Percentiles rank a stretch among this genome's conserved stretches.
phyloP scores from a whole-genome alignment of 148 eudicot species.

The Rhododendron simsii region DNA sequence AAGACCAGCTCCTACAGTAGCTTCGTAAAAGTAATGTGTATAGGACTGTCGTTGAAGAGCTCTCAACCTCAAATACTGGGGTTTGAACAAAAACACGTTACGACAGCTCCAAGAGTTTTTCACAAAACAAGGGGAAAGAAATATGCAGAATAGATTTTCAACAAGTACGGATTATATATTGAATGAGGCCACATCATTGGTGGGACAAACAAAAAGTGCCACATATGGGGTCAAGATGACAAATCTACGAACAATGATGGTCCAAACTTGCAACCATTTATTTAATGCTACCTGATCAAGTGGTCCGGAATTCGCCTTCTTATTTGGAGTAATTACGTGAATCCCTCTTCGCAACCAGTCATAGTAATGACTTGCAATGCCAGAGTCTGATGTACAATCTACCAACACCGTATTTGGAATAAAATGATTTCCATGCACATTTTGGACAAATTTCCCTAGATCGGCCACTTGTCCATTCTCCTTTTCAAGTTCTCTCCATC shows the following conservation, averaged over 20 bases:
- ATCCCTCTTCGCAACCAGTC: conserved; percentile 89
- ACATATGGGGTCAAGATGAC: background rate
- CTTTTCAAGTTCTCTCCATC: conserved; percentile 71
- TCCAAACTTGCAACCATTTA: background rate
- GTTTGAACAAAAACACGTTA: background rate
- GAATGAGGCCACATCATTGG: background rate
- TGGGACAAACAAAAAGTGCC: background rate
- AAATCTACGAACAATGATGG: background rate
- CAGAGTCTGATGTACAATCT: conserved; percentile 85
- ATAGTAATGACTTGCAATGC: conserved; percentile 70
- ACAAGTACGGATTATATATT: background rate
- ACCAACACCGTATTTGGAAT: conserved; percentile 90
- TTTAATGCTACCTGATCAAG: conserved; percentile 71
- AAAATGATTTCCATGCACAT: conserved; percentile 83
- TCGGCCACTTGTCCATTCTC: conserved; percentile 75
- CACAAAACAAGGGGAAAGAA: background rate
- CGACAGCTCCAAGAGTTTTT: background rate
- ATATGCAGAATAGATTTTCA: background rate
- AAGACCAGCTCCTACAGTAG: conserved; percentile 99
- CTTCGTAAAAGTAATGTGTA: conserved; percentile 97
- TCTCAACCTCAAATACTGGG: conserved; percentile 84
- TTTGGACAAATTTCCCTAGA: conserved; percentile 70
- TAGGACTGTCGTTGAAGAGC: conserved; percentile 77
- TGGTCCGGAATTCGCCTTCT: conserved; percentile 99
- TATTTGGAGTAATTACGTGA: conserved; percentile 87